Evolutionary conservation across 495 filamentous ascomycete species (phyloP), one percentile per base, ranked within the genome.

Genomic region (Tuber magnatum): DNA sequence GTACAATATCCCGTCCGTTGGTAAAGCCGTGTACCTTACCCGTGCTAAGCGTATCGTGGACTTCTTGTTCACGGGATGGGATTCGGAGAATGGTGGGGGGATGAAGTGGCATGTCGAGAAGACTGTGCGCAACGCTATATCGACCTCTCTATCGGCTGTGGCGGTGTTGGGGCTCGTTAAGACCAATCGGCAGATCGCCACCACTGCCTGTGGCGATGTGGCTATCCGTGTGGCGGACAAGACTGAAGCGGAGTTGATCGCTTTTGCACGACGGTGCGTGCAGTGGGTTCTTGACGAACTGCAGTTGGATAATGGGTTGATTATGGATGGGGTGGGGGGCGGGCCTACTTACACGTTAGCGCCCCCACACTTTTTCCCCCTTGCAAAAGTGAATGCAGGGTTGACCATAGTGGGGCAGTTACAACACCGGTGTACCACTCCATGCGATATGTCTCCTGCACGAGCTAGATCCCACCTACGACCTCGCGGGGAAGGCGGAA

Each of bases 71-170:
- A 78, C 76, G 0, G 80, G 80, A 24, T 81, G 80, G 80, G 80
- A 81, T 48, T 22, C 70, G 24, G 70, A 71, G 61, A 72, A 70
- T 39, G 80, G 80, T 39, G 80, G 77, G 42, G 78, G 80, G 6
- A 81, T 81, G 72, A 75, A 44, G 35, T 81, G 80, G 80, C 80
- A 81, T 72, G 43, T 81, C 46, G 75, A 68, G 43, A 70, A 78
- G 48, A 20, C 75, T 32, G 72, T 56, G n/a, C 68, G 80, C 28
- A 81, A 81, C 16, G 80, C 80, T 69, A 79, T 77, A 24, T 76
- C 80, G 14, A 79, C 80, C 12, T 82, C 80, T 41, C 46, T 82
- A 48, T 73, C 80, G 14, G 80, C 80, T 12, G 76, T 82, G 43
- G 80, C 80, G 18, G 74, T 72, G 40, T 68, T 82, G 48, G 72